Base-by-base conservation (phyloP, 75 land plant species). In the Sequoia sempervirens region DNA sequence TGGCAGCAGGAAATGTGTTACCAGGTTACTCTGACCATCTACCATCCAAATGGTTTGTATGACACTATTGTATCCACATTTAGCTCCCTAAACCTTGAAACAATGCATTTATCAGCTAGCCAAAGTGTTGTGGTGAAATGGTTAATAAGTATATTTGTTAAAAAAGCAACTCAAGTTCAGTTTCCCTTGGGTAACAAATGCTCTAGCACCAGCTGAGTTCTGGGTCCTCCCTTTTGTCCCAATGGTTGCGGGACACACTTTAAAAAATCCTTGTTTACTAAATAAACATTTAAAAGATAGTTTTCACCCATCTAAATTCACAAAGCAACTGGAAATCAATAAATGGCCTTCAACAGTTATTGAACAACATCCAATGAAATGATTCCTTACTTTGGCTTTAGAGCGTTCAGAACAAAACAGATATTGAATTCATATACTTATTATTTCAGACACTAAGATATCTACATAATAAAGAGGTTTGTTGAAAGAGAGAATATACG, bases 401-500 rank as follows among this genome's bases (percentile, higher is more conserved):
- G 20, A 78, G 23, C n/a, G 15, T 81, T 8, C 36, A 36, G 11
- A 26, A 53, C 20, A 36, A 37, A 66, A 34, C 43, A 81, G 37
- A 61, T 58, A 20, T 81, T 78, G 12, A 61, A 20, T 32, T 17
- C 34, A 50, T 34, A 36, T 34, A 17, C 41, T 52, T 81, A 17
- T 34, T 34, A 75, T 20, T 23, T 23, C 80, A 43, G 1, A 9
- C 45, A 20, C 18, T 83, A 76, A 14, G 40, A 75, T 30, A n/a
- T 11, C n/a, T 83, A 47, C 53, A 28, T 15, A 17, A 50, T 84
- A 28, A 82, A 79, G 54, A 87, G 45, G 79, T 45, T 47, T 38
- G 81, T 45, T 82, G 6, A 70, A 26, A 53, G 82, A 53, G 26
- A 53, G 61, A 80, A 30, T 82, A 81, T 56, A 89, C 99, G 46